These are phyloP conservation scores for Plantago ovata DNA, from an alignment of 257 asterid genomes.

Conservation along the genomic window DNA sequence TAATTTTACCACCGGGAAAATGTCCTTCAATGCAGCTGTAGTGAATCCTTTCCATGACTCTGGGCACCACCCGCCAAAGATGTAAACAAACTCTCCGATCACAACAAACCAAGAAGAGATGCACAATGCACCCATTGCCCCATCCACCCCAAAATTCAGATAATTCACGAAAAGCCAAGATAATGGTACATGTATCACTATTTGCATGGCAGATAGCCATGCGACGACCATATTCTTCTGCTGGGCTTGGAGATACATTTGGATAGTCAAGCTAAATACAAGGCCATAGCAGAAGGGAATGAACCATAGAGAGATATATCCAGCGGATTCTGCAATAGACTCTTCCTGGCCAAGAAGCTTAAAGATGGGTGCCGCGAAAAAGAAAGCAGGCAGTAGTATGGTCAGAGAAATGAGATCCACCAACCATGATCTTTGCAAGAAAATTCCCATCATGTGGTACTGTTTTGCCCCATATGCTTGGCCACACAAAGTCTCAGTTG, in stretches of 20 bases:
- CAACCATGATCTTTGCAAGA: slow-evolving; percentile 91
- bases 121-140: slow-evolving; percentile 74
- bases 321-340: slow-evolving; percentile 57
- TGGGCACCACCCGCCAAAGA: slow-evolving; percentile 88
- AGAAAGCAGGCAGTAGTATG: slow-evolving; percentile 55
- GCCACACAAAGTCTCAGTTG: slow-evolving; percentile 93
- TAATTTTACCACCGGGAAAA: slow-evolving; percentile 77
- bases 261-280: slow-evolving; percentile 73
- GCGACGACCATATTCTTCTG: slow-evolving; percentile 76
- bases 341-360: slow-evolving; percentile 63
- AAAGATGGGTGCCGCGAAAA: slow-evolving; percentile 60
- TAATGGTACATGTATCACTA: slow-evolving; percentile 61
- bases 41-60: slow-evolving; percentile 77
- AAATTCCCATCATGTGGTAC: slow-evolving; percentile 87
- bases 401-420: slow-evolving; percentile 65
- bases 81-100: slow-evolving; percentile 59
- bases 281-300: slow-evolving; percentile 62
- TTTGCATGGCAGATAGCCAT: slow-evolving; percentile 49
- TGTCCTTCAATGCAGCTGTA: slow-evolving; percentile 58
- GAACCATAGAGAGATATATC: slow-evolving; percentile 71
- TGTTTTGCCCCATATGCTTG: slow-evolving; percentile 94
- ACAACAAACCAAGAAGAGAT: slow-evolving; percentile 63
- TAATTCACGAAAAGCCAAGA: slow-evolving; percentile 58
- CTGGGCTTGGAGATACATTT: slow-evolving; percentile 91
- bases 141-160: slow-evolving; percentile 55